Base-by-base conservation (phyloP, 2,329 filamentous ascomycete genomes). In the Hypoxylon sp. region DNA sequence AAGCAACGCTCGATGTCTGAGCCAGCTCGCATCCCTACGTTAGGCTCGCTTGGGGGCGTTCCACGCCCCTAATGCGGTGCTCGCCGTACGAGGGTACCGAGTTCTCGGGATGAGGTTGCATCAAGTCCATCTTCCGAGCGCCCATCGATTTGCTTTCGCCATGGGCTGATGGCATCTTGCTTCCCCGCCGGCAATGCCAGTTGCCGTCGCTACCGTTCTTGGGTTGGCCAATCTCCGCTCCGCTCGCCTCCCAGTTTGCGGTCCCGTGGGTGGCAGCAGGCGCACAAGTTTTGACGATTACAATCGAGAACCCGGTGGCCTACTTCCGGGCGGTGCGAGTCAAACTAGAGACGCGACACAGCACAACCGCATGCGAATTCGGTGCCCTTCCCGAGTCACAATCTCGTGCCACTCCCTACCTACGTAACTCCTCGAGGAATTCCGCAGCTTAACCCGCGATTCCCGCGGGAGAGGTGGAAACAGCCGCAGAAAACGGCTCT, bases 41-140 rank as follows among this genome's bases (percentile, higher is more conserved):
- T 33, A 33, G 9, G 14, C 20, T 40, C 18, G 16, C 36, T 40
- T 40, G 36, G 33, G 36, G 12, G 33, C 55, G 61, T 68, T 24
- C 30, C 51, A 61, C 58, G 55, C 50, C 51, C 52, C 59, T 56
- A 55, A 67, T 60, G 64, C 60, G 53, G 50, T 57, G 56, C 56
- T 60, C 60, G 52, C 42, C 67, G 63, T 64, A 51, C 64, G 33
- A 61, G 61, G 61, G 60, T 68, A 64, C 72, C 72, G 64, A 65
- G 57, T 65, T 62, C 65, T 70, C 68, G 72, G 71, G 61, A 72
- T 66, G 52, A 46, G 51, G 55, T 63, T 52, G 56, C 57, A 64
- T 55, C 45, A 22, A 61, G 44, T 54, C 52, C 56, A 49, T 58
- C 60, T 68, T 62, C 65, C 68, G 68, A 65, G 54, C 52, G 55